Base-by-base conservation (phyloP, 176 grass and related monocot genomes). In the Avena sativa region DNA sequence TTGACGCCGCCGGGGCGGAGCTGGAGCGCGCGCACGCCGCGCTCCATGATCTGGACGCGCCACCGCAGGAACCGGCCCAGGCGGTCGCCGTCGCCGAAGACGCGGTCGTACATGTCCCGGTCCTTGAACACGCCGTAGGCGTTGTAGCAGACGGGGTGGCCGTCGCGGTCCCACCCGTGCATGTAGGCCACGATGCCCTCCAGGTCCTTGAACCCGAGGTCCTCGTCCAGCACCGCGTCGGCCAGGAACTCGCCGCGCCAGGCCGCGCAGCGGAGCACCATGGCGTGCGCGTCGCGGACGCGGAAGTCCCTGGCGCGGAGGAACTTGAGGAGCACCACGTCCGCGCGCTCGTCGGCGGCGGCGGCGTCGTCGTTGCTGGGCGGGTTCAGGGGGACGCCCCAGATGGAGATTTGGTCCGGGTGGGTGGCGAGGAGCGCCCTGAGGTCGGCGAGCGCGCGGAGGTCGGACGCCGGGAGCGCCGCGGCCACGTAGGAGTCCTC, bases 21-120 rank as follows among this genome's bases (percentile, higher is more conserved):
- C 8, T 92, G 91, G 64, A 98, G 96, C 71, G 93, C 86, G 20
- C 94, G 86, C 7, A 98, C 85, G 74, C 93, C 96, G 78, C 89
- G 94, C 79, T 98, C 96, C 96, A 98, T 98, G 55, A 98, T 82
- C 93, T 96, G 96, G 23, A 98, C 92, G 38, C 93, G 90, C 96
- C 96, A 98, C 34, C 96, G 89, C 79, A 98, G 93, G 91, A 98
- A 98, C 32, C 92, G 89, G 3, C 60, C 52, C 25, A 98, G 90
- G 36, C 93, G 91, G 30, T 96, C 96, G 40, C 86, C 90, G 86
- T 98, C 93, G 68, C 92, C 93, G 34, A 98, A 92, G 43, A 87
- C 93, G 63, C 94, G 83, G 1, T 94, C 93, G 82, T 96, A 96
- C 84, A 98, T 94, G 84, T 36, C 90, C 26, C 82, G 23, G 60